Conservation (phyloP, 2,329 filamentous ascomycete species). For the Tolypocladium pustulatum region DNA sequence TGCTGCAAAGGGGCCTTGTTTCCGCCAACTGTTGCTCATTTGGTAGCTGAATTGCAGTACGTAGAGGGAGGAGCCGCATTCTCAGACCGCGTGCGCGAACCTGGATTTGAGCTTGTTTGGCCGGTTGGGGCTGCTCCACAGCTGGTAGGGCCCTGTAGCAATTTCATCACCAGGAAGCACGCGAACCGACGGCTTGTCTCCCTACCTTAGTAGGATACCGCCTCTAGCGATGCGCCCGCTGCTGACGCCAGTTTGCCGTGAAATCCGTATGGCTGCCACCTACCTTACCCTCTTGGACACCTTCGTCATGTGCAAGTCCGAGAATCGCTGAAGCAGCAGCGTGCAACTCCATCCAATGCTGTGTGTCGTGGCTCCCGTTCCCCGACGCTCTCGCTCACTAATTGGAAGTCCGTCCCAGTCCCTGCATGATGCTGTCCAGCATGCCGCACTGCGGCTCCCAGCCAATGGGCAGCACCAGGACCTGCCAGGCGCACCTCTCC, state of each 20-base stretch:
- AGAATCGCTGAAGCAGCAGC: background rate
- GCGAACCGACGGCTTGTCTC: background rate
- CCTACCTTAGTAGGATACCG: background rate
- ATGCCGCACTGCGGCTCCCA: background rate
- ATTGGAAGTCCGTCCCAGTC: background rate
- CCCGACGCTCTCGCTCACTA: background rate
- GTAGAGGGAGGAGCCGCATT: background rate
- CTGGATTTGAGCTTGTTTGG: background rate
- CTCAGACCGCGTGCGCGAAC: background rate
- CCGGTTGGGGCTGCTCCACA: background rate
- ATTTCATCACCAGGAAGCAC: background rate
- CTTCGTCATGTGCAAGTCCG: background rate
- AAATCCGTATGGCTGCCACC: background rate
- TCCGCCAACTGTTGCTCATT: background rate
- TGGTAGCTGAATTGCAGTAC: background rate
- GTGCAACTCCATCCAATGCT: background rate
- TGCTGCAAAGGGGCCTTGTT: background rate
- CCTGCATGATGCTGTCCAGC: background rate
- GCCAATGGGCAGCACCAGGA: background rate
- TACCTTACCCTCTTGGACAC: background rate
- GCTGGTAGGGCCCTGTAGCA: background rate
- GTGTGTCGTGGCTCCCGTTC: background rate
- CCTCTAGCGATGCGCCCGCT: background rate
- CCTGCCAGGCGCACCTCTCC: background rate
- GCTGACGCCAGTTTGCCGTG: background rate